Percentiles rank a stretch among this genome's conserved stretches.
Evolutionary conservation across 192 early-diverging fungal genomes (phyloP).

Genomic region (Mortierella antarctica): DNA sequence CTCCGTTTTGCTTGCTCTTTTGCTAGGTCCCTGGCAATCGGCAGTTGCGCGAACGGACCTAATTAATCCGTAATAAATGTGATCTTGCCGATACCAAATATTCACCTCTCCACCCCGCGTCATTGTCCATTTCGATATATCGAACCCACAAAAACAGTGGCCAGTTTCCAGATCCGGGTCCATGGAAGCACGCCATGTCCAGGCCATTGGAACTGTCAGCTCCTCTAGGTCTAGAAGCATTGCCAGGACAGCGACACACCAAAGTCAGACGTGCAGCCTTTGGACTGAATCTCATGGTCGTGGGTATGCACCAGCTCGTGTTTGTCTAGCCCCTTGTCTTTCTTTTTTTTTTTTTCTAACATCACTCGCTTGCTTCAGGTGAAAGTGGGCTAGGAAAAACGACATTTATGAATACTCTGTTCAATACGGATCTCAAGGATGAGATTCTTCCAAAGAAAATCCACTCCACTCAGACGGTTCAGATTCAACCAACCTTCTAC

Average conservation of each 20-base stretch:
- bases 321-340: not conserved
- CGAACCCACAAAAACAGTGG: constrained; percentile 40
- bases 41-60: not conserved
- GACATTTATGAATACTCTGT: constrained; percentile 98
- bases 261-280: constrained; percentile 76
- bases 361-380: constrained; percentile 57
- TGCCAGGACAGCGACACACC: constrained; percentile 74
- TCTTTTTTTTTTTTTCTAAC: not conserved
- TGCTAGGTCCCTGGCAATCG: not conserved
- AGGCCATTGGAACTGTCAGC: constrained; percentile 59
- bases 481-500: constrained; percentile 83
- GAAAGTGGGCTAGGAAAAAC: constrained; percentile 97
- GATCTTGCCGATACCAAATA: not conserved
- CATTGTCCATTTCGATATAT: not conserved
- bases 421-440: constrained; percentile 91
- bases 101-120: not conserved
- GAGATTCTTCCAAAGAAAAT: constrained; percentile 66
- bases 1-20: constrained; percentile 3
- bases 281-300: constrained; percentile 95
- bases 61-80: not conserved
- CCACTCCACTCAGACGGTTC: constrained; percentile 82
- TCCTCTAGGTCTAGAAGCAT: constrained; percentile 73
- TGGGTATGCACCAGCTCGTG: constrained; percentile 63
- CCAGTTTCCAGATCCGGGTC: constrained; percentile 77
- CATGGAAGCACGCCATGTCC: constrained; percentile 81